phyloP scores from a whole-genome alignment of 495 filamentous ascomycete genomes.

The Penicillium herquei region DNA sequence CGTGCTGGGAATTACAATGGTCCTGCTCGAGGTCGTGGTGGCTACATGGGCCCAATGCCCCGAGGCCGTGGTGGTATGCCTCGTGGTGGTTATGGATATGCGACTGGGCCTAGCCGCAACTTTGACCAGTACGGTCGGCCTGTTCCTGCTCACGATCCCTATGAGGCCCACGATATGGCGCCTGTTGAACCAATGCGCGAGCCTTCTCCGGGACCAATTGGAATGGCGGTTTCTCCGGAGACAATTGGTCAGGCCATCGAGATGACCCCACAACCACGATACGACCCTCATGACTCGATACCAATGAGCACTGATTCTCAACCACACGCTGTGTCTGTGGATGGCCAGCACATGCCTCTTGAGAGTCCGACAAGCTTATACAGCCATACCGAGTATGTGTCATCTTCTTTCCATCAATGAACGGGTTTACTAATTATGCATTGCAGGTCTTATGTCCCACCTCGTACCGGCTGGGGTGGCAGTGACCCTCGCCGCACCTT shows the following conservation, averaged over 20 bases:
- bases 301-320: slow-evolving; percentile 69
- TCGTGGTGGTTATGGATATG: slow-evolving; percentile 30
- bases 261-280: slow-evolving; percentile 60
- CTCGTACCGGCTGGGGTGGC: slow-evolving; percentile 49
- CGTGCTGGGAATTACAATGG: slow-evolving; percentile 51
- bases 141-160: slow-evolving; percentile 27
- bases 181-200: slow-evolving; percentile 28
- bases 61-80: slow-evolving; percentile 33
- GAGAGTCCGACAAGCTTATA: slow-evolving; percentile 67
- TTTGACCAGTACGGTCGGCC: slow-evolving; percentile 25
- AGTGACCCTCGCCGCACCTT: slow-evolving; percentile 18
- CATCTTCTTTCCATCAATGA: background rate
- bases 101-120: slow-evolving; percentile 25
- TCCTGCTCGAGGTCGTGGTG: slow-evolving; percentile 36
- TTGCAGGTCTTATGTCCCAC: slow-evolving; percentile 59
- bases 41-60: slow-evolving; percentile 35
- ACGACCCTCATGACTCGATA: slow-evolving; percentile 53
- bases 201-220: slow-evolving; percentile 59
- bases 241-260: slow-evolving; percentile 74
- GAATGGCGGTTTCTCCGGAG: slow-evolving; percentile 51
- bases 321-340: slow-evolving; percentile 37
- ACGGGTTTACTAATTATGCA: slow-evolving; percentile 27
- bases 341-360: slow-evolving; percentile 28
- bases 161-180: slow-evolving; percentile 30
- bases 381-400: slow-evolving; percentile 70